Evolutionary conservation across 2,329 filamentous ascomycete genomes (phyloP), one percentile per base, ranked within the genome.

Genomic region (Fusarium piperis): DNA sequence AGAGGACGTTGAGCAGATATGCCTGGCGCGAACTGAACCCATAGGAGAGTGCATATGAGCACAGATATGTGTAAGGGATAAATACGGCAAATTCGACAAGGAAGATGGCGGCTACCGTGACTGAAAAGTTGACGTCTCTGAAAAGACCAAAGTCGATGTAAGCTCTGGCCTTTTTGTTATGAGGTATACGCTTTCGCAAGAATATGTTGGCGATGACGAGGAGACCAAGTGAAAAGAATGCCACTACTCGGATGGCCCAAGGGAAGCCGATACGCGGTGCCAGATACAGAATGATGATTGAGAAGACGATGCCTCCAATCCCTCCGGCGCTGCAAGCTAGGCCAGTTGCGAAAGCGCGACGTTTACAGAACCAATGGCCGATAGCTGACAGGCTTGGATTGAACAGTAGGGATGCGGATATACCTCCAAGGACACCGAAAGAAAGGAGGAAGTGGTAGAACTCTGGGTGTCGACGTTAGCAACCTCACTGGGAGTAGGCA

Each of bases 371-470:
- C 82, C 87, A 94, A 74, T 94, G 92, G 0, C 90, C 90, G 4
- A 94, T 86, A 6, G 89, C 87, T 4, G 89, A 87, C 38, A 94
- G 82, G 12, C 89, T 87, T 0, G 92, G 91, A 0, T 91, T 94
- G 78, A 93, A 93, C 41, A 94, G 87, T 16, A 93, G 83, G 1
- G 90, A 91, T 0, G 89, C 89, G 2, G 90, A 90, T 1, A 90
- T 72, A 4, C 92, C 92, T n/a, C 88, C 89, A 2, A 93, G 77
- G 0, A 94, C 79, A 7, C 91, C 91, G 70, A 93, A 92, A 4
- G 88, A 86, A 28, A 94, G 80, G 76, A 94, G 87, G 76, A 94
- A 93, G 46, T 94, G 91, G 85, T 90, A 93, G 77, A 91, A 92
- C 70, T 88, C 79, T 83, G 6, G 0, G 6, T 2, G 10, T 11